phyloP scores from a whole-genome alignment of 345 rosid genomes.

The Salix udensis region DNA sequence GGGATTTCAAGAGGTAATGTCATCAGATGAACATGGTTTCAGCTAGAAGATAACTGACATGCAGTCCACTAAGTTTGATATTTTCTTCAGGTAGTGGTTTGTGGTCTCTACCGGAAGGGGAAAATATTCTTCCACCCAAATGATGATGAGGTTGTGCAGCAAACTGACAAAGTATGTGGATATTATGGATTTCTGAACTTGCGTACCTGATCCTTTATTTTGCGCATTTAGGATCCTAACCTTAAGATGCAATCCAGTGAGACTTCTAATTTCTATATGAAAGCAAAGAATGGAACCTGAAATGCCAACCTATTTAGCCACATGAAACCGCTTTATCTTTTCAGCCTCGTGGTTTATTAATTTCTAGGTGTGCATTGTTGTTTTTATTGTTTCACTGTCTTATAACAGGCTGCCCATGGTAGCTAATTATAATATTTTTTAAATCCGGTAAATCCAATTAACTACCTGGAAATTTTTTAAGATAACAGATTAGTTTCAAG shows the following conservation, averaged over 20 bases:
- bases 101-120: slow-evolving; percentile 77
- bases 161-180: slow-evolving; percentile 62
- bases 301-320: not conserved
- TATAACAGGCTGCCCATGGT: not conserved
- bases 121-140: slow-evolving; percentile 76
- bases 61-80: slow-evolving; percentile 3
- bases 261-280: not conserved
- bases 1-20: slow-evolving; percentile 69
- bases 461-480: not conserved
- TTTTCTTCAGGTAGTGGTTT: slow-evolving; percentile 74
- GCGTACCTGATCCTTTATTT: not conserved
- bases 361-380: not conserved
- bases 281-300: not conserved
- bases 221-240: not conserved
- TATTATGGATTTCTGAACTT: slow-evolving; percentile 11
- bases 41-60: not conserved
- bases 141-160: slow-evolving; percentile 67
- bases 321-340: not conserved
- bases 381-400: not conserved
- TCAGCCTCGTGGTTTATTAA: not conserved
- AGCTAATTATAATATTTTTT: not conserved
- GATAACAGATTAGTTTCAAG: not conserved
- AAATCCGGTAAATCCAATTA: not conserved
- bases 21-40: slow-evolving; percentile 8
- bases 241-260: not conserved